A percentile compares a stretch with the other conserved stretches of the same genome.
Conservation (phyloP, 768 basidiomycete genomes). For the Agaricus blazei region DNA sequence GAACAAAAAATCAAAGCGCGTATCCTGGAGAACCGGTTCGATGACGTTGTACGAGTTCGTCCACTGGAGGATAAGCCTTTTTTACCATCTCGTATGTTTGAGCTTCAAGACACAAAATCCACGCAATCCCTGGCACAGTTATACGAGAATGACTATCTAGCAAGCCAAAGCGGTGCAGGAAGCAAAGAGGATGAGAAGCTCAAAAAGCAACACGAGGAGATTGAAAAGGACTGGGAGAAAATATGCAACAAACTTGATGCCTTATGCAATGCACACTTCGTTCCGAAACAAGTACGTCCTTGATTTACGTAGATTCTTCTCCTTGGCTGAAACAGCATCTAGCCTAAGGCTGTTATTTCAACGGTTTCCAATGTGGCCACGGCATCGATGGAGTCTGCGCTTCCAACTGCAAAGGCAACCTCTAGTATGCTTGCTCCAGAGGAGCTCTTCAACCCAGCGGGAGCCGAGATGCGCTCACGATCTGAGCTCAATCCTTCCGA, state of each 20-base stretch:
- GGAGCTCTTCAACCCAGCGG: slow-evolving; percentile 70
- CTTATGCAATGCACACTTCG: slow-evolving; percentile 90
- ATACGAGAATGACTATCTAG: slow-evolving; percentile 89
- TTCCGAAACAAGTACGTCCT: slow-evolving; percentile 79
- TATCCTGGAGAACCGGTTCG: slow-evolving; percentile 80
- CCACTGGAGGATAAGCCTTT: slow-evolving; percentile 81
- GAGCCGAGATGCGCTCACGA: slow-evolving; percentile 52
- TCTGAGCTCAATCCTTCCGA: slow-evolving; percentile 84
- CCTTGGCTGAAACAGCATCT: slow-evolving; percentile 2
- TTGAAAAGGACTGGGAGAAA: slow-evolving; percentile 77
- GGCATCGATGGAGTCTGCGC: slow-evolving; percentile 81
- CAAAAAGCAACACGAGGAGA: slow-evolving; percentile 82
- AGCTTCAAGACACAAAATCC: slow-evolving; percentile 86
- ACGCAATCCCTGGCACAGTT: slow-evolving; percentile 90
- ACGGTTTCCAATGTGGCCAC: slow-evolving; percentile 80
- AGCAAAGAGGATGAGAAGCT: slow-evolving; percentile 90
- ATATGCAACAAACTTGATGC: slow-evolving; percentile 90
- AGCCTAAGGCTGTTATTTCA: slow-evolving; percentile 89
- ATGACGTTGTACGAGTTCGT: slow-evolving; percentile 87
- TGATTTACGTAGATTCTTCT: neutral
- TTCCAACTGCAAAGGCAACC: slow-evolving; percentile 75
- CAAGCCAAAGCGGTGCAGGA: slow-evolving; percentile 49
- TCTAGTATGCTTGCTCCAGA: slow-evolving; percentile 89
- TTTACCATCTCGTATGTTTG: slow-evolving; percentile 84
- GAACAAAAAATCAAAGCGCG: slow-evolving; percentile 90